Percentiles rank a stretch among this genome's conserved stretches.
Evolutionary conservation across 306 rosid genomes (phyloP).

Genomic region (Acacia crassicarpa): DNA sequence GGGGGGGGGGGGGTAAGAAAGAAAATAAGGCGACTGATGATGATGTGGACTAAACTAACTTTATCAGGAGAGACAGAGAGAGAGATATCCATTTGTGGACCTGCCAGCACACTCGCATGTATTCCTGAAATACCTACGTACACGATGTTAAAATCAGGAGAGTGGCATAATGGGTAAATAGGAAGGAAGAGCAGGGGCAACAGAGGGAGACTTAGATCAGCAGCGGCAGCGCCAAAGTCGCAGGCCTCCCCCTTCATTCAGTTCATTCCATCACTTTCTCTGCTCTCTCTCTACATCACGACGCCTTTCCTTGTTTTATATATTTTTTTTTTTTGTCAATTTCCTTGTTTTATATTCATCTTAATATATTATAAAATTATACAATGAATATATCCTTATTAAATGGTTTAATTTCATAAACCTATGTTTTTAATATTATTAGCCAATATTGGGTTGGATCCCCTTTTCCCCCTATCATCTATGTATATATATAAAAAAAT

Average conservation of each 20-base stretch:
- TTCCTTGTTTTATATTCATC: neutral
- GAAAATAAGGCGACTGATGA: constrained; percentile 3
- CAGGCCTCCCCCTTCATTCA: constrained; percentile 39
- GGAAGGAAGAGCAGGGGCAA: neutral
- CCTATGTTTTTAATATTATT: neutral
- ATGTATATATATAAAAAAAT: too few species aligned
- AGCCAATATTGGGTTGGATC: too few species aligned
- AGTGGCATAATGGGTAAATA: constrained; percentile 19
- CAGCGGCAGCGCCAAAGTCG: constrained; percentile 55
- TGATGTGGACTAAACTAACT: constrained; percentile 31
- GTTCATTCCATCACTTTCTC: neutral
- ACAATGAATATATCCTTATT: too few species aligned
- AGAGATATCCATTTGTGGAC: constrained; percentile 36
- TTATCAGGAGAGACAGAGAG: neutral
- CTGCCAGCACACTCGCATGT: neutral
- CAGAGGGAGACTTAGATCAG: neutral
- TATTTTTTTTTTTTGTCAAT: too few species aligned
- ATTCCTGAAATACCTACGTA: neutral
- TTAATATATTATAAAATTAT: too few species aligned
- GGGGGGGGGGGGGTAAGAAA: too few species aligned
- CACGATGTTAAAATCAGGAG: too few species aligned
- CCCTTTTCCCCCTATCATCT: too few species aligned
- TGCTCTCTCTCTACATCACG: neutral
- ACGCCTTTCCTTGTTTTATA: neutral
- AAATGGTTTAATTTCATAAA: too few species aligned